Base-by-base conservation (phyloP, 306 rosid species). In the Albizia julibrissin region DNA sequence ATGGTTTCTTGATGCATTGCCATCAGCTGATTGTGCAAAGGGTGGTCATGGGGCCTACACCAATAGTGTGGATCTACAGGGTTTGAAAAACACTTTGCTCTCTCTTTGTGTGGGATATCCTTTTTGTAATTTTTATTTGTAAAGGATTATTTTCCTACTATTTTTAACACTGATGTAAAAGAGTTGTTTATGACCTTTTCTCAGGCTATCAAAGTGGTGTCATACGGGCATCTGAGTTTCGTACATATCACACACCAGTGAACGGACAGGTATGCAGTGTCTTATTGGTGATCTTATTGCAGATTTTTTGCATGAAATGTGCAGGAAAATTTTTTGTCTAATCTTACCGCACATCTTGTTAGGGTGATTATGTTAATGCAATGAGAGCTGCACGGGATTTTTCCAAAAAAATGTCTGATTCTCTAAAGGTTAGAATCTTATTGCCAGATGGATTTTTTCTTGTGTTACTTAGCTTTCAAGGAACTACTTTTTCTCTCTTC, bases 11-110 rank as follows among this genome's bases (percentile, higher is more conserved):
- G 84, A 93, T 87, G 97, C 99, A 21, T 81, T 95, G 83, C 98
- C 99, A 81, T 95, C 99, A 42, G 97, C 99, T 80, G 99, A 95
- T 87, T 95, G 99, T 88, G 99, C 99, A 69, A 95, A 95, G 90
- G 98, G 98, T 84, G 99, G 99, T 79, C 99, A 95, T 83, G 99
- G 99, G 80, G 99, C 99, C 80, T 95, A 95, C 88, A 91, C 99
- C 87, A 95, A 91, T 80, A 95, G 99, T 87, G 87, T 95, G 71
- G 95, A 95, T 92, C 87, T 95, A 72, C 88, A 89, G 74, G 99
- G 99, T 93, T 69, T 72, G 90, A 80, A 64, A 62, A 68, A 86
- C 69, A 34, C 62, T 18, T 24, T 42, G 26, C 50, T 70, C 22
- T 31, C 71, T 37, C 75, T 27, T 19, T 18, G 10, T 21, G 24